Evolutionary conservation across 2,329 filamentous ascomycete genomes (phyloP), one percentile per base, ranked within the genome.

Genomic region (Ophiostoma piceae): DNA sequence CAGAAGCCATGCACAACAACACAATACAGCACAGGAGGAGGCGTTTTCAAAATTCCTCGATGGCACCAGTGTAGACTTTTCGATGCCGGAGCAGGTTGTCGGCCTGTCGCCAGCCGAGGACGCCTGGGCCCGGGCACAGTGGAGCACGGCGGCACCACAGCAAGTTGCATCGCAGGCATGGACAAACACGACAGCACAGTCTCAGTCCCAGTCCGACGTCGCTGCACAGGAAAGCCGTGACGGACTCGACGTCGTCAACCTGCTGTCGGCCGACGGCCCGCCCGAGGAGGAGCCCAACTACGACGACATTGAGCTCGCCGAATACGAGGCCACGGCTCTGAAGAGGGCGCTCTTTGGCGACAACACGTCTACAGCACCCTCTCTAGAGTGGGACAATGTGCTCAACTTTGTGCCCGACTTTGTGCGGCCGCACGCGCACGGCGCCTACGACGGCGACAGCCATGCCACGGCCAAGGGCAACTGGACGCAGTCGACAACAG

Each of bases 381-480:
- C 72, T 1, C 66, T 72, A 6, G 73, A 76, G 22, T 85, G 83
- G 83, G 79, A 84, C 69, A 77, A 79, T 43, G 74, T 83, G 26
- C 79, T 87, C 62, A 84, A 85, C 73, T 86, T 87, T 72, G 79
- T 82, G 22, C 84, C 84, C 0, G 76, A 79, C 19, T 84, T 81
- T 72, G 70, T 83, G 16, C 73, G 74, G 4, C 73, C 75, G 5
- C 73, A 73, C 32, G 51, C 71, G 7, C 67, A 71, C 70, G 62
- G 73, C 73, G 60, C 73, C 73, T 72, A 72, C 37, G 51, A 68
- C 74, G 66, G 72, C 14, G 67, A 71, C 71, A 64, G 66, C 51
- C 26, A 54, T 5, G 35, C 62, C 12, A 14, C 22, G 6, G 6
- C 51, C 19, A 73, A 72, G 29, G 68, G 71, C 0, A 57, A 11